Evolutionary conservation across 1,284 basidiomycete species (phyloP).

Genomic region (Waitea zeae): DNA sequence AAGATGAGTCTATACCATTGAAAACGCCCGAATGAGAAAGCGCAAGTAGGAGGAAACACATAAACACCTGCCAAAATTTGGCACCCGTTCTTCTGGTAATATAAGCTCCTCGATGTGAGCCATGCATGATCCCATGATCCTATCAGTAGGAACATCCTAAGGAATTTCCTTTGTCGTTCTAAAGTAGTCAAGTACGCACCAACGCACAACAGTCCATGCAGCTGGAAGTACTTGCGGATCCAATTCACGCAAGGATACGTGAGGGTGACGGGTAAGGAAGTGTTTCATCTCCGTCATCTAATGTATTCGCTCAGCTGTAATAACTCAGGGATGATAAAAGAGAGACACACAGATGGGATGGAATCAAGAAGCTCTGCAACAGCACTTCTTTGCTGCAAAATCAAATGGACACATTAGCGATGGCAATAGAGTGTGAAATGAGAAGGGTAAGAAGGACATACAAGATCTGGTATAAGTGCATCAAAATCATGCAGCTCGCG

Average conservation of each 20-base stretch:
- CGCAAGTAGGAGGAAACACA: neutral
- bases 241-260: constrained; percentile 29
- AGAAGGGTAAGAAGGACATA: constrained; percentile 15
- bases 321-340: constrained; percentile 12
- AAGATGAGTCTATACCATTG: constrained; percentile 18
- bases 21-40: neutral
- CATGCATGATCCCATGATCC: constrained; percentile 49
- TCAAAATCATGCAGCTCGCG: constrained; percentile 35
- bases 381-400: too few relatives aligned
- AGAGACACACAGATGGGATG: neutral
- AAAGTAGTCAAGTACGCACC: too few relatives aligned
- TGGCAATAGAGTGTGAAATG: constrained; percentile 29
- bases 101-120: constrained; percentile 45
- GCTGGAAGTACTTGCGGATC: constrained; percentile 27
- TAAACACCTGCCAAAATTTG: constrained; percentile 29
- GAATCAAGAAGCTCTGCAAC: too few relatives aligned
- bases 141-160: constrained; percentile 9
- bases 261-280: constrained; percentile 30
- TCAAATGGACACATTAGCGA: too few relatives aligned
- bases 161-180: neutral
- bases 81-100: constrained; percentile 25
- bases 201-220: constrained; percentile 42
- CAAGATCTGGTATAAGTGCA: constrained; percentile 11
- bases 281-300: constrained; percentile 25
- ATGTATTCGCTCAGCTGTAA: constrained; percentile 36